Evolutionary conservation across 208 protist genomes (phyloP).

Genomic region (Crithidia brevicula): DNA sequence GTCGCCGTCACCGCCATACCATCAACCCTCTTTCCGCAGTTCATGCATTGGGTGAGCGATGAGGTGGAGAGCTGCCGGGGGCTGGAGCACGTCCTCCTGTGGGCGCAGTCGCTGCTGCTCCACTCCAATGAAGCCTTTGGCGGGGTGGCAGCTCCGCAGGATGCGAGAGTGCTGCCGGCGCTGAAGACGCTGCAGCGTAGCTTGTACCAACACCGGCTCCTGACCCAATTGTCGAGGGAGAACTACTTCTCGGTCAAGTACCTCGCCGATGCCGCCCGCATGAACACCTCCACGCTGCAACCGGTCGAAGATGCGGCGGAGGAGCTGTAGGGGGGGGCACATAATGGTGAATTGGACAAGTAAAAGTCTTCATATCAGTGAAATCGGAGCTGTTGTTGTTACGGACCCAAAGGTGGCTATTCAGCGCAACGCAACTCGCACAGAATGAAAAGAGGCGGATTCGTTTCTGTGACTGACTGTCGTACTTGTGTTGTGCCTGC

Average conservation of each 20-base stretch:
- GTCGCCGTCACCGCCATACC: slow-evolving; percentile 81
- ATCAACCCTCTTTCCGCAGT: slow-evolving; percentile 59
- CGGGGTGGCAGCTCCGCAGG: slow-evolving; percentile 48
- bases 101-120: slow-evolving; percentile 85
- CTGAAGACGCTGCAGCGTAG: slow-evolving; percentile 75
- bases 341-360: no score
- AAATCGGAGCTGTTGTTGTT: no score
- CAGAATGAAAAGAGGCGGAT: no score
- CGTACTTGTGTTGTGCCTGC: no score
- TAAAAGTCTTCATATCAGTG: no score
- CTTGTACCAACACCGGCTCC: slow-evolving; percentile 63
- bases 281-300: slow-evolving; percentile 58
- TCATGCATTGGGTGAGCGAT: slow-evolving; percentile 83
- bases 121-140: slow-evolving; percentile 77
- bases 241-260: slow-evolving; percentile 91
- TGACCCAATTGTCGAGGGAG: slow-evolving; percentile 75
- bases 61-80: slow-evolving; percentile 73
- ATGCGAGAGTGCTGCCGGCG: slow-evolving; percentile 46
- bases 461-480: no score
- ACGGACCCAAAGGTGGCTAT: no score
- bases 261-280: slow-evolving; percentile 71
- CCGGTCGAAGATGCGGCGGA: slow-evolving; percentile 26
- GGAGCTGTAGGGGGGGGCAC: not conserved
- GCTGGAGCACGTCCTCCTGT: slow-evolving; percentile 79
- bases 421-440: no score